phyloP scores from a whole-genome alignment of 2,329 filamentous ascomycete genomes.

The Septoria linicola region DNA sequence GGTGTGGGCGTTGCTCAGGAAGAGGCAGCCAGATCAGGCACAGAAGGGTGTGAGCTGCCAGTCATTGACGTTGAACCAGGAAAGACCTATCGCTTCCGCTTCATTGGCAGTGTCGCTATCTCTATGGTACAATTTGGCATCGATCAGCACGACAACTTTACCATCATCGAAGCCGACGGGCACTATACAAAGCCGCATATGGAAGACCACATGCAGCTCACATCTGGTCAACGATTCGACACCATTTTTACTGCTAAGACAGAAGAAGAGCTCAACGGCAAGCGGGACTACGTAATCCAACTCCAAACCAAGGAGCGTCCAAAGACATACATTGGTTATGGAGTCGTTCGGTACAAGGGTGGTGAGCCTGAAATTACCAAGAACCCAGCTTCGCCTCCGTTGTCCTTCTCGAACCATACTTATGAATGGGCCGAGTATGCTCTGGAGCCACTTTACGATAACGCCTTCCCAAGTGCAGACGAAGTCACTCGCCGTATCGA shows the following conservation, averaged over 20 bases:
- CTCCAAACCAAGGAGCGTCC: conserved; percentile 54
- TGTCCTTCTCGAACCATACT: conserved; percentile 37
- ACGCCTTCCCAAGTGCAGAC: conserved; percentile 37
- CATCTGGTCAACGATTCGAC: conserved; percentile 61
- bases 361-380: conserved; percentile 21
- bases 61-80: conserved; percentile 60
- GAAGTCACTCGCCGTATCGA: conserved; percentile 39
- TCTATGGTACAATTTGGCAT: conserved; percentile 57
- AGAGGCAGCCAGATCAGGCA: conserved; percentile 22
- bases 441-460: conserved; percentile 36
- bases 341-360: conserved; percentile 48
- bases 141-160: conserved; percentile 56
- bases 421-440: conserved; percentile 43
- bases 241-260: conserved; percentile 56
- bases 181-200: conserved; percentile 52
- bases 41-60: conserved; percentile 30
- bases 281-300: conserved; percentile 47
- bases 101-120: conserved; percentile 58
- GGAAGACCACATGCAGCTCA: conserved; percentile 55
- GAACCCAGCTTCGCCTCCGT: conserved; percentile 28
- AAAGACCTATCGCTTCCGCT: conserved; percentile 61
- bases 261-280: conserved; percentile 43
- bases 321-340: conserved; percentile 48
- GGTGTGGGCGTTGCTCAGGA: conserved; percentile 41
- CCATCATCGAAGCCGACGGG: conserved; percentile 60